A percentile compares a stretch with the other conserved stretches of the same genome.
phyloP scores from a whole-genome alignment of 441 rosid species.

The Erodium texanum region DNA sequence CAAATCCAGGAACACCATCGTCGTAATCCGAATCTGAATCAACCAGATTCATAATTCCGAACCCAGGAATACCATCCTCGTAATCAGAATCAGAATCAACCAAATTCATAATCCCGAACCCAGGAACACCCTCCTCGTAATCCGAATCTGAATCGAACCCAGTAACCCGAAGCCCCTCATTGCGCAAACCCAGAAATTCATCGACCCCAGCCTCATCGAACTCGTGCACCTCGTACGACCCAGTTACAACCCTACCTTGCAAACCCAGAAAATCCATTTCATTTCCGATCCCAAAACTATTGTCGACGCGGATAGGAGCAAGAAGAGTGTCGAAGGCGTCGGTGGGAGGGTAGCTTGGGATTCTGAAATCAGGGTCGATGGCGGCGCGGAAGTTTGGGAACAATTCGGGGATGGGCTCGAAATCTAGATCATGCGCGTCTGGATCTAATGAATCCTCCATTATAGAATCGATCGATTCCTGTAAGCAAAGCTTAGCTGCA shows the following conservation, averaged over 20 bases:
- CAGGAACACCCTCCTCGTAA: neutral
- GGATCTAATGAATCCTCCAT: neutral
- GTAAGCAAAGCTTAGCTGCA: neutral
- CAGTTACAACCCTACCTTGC: too few species aligned
- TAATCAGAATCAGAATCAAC: neutral
- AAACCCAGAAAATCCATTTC: too few species aligned
- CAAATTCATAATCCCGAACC: neutral
- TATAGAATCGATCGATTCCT: neutral
- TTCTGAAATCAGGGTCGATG: neutral
- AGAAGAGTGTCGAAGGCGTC: too few species aligned
- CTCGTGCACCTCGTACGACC: neutral
- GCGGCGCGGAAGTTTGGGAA: neutral
- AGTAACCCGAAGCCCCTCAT: conserved; percentile 18
- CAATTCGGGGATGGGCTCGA: neutral
- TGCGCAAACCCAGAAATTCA: conserved; percentile 3
- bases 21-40: neutral
- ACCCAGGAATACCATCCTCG: neutral
- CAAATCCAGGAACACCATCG: conserved; percentile 2
- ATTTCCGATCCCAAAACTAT: too few species aligned
- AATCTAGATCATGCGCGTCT: neutral
- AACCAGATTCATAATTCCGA: conserved; percentile 11
- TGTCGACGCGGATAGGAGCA: too few species aligned
- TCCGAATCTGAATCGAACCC: conserved; percentile 24
- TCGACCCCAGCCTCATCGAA: neutral
- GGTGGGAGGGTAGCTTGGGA: neutral